Percentiles rank a stretch among this genome's conserved stretches.
Conservation (phyloP, 805 yeast genomes). For the Metschnikowia kofuensis region DNA sequence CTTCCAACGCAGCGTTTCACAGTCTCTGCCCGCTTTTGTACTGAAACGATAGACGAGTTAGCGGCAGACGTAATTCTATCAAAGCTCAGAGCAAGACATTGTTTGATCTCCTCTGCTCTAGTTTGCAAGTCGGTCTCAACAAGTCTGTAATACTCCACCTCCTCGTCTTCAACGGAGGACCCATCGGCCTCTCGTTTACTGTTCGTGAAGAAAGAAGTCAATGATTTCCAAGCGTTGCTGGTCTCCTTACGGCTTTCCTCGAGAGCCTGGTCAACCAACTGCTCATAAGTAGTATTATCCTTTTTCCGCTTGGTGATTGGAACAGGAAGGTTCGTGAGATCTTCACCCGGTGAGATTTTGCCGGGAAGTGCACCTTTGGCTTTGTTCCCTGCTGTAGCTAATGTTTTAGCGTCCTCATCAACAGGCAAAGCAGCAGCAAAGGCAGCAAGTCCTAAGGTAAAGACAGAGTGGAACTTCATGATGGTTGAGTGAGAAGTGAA, state of each 20-base stretch:
- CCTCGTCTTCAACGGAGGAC: neutral
- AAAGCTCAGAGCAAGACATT: neutral
- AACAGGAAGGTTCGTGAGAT: neutral
- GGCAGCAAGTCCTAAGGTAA: neutral
- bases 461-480: neutral
- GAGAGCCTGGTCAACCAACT: neutral
- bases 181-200: neutral
- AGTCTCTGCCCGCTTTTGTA: neutral
- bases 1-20: neutral
- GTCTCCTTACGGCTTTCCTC: neutral
- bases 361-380: neutral
- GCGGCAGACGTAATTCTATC: neutral
- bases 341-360: neutral
- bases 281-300: neutral
- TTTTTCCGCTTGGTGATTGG: neutral
- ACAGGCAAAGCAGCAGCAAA: conserved; percentile 1
- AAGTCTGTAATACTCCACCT: neutral
- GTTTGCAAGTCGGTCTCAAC: neutral
- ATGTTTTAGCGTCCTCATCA: neutral
- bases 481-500: too few relatives aligned
- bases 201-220: neutral
- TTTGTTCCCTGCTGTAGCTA: neutral
- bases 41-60: neutral
- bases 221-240: neutral
- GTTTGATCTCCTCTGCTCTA: neutral